Conservation (phyloP, 306 rosid species). For the Fragaria vesca region DNA sequence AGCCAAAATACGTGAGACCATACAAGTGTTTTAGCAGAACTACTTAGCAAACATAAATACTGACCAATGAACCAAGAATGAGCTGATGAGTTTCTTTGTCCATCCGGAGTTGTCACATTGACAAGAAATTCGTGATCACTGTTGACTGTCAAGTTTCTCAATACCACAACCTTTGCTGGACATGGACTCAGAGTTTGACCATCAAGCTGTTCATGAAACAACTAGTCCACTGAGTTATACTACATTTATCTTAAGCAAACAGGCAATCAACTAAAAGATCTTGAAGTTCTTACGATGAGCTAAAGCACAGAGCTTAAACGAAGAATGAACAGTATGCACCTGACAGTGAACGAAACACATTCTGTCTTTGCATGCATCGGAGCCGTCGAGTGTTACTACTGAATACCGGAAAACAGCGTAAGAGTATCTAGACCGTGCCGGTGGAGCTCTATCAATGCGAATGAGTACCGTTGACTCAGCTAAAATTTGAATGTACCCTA, state of each 20-base stretch:
- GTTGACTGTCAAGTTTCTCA: constrained; percentile 51
- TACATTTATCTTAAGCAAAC: not conserved
- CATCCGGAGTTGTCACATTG: constrained; percentile 42
- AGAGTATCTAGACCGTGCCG: constrained; percentile 39
- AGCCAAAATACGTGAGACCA: not conserved
- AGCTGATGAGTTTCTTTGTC: constrained; percentile 46
- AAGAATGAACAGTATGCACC: constrained; percentile 27
- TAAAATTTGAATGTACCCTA: constrained; percentile 18
- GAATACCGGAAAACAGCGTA: constrained; percentile 49
- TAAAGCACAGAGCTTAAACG: not conserved
- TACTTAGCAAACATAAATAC: not conserved
- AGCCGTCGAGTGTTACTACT: constrained; percentile 38
- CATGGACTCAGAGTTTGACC: constrained; percentile 42
- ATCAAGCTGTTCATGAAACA: constrained; percentile 49
- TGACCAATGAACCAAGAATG: constrained; percentile 71
- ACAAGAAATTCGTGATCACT: constrained; percentile 44
- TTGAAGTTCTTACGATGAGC: not conserved
- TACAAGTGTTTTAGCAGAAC: not conserved
- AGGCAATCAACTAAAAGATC: not conserved
- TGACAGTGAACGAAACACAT: constrained; percentile 48
- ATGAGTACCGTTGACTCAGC: constrained; percentile 46
- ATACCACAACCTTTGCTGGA: constrained; percentile 25
- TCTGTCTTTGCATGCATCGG: constrained; percentile 47
- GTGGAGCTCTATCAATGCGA: constrained; percentile 46
- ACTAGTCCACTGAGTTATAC: not conserved